Percentiles rank a stretch among this genome's conserved stretches.
phyloP scores from a whole-genome alignment of 768 basidiomycete genomes.

The Pleurotus cornucopiae region DNA sequence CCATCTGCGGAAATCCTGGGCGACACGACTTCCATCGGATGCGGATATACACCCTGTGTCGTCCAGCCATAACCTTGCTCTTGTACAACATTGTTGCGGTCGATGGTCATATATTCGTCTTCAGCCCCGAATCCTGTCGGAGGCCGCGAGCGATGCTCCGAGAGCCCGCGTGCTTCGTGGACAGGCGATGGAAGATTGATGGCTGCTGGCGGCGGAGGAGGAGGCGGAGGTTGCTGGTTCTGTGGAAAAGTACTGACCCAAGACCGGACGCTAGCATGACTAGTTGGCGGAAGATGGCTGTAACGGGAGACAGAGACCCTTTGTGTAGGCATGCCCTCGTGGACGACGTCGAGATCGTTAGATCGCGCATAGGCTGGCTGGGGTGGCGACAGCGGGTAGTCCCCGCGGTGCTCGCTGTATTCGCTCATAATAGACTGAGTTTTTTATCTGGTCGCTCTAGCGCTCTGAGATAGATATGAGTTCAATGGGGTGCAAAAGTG shows the following conservation, averaged over 20 bases:
- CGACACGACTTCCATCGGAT: conserved; percentile 3
- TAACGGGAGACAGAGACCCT: neutral
- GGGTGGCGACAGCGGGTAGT: neutral
- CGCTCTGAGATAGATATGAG: conserved; percentile 3
- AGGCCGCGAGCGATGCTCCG: neutral
- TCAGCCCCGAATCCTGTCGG: neutral
- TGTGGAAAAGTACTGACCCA: conserved; percentile 1
- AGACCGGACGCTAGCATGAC: neutral
- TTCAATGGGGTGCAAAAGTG: neutral
- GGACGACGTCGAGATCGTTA: neutral
- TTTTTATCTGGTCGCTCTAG: neutral
- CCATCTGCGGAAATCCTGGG: neutral
- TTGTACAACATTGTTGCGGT: neutral
- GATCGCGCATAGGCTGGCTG: conserved; percentile 1
- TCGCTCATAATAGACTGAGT: neutral
- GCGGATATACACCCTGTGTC: neutral
- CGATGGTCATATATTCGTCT: conserved; percentile 1
- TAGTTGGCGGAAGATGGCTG: neutral
- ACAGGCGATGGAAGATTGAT: conserved; percentile 2
- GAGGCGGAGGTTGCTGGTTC: too few species aligned
- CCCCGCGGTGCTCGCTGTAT: neutral
- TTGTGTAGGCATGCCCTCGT: neutral
- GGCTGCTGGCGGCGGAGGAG: neutral
- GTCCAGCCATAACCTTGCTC: neutral
- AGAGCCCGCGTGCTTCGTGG: neutral